Evolutionary conservation across 495 filamentous ascomycete genomes (phyloP).

Genomic region (Hapsidospora chrysogenum): DNA sequence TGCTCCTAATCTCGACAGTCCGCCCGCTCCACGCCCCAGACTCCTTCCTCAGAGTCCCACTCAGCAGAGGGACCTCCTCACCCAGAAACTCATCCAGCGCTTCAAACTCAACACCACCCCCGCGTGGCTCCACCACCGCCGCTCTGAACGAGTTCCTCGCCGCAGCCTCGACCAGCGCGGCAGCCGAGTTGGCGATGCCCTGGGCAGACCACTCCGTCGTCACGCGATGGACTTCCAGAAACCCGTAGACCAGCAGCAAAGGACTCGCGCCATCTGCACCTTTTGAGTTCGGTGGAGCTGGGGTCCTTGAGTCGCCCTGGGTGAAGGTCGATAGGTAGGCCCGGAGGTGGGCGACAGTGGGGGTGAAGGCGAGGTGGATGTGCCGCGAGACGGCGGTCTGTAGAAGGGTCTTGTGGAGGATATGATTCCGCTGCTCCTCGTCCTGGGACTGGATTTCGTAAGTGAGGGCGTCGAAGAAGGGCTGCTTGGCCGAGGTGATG

Average conservation of each 20-base stretch:
- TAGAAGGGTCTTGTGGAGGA: slow-evolving; percentile 47
- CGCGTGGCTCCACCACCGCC: slow-evolving; percentile 16
- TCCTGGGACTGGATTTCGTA: slow-evolving; percentile 11
- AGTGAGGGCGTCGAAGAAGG: slow-evolving; percentile 38
- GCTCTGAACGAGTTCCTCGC: slow-evolving; percentile 16
- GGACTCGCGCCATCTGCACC: slow-evolving; percentile 2
- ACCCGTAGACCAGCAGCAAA: slow-evolving; percentile 46
- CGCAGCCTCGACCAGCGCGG: slow-evolving; percentile 50
- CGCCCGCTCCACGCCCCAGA: slow-evolving; percentile 47
- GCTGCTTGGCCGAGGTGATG: slow-evolving; percentile 47
- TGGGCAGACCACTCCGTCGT: slow-evolving; percentile 76
- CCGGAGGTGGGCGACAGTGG: slow-evolving; percentile 58
- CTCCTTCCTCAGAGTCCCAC: slow-evolving; percentile 37
- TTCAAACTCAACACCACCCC: neutral
- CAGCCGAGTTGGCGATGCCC: slow-evolving; percentile 54
- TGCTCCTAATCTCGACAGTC: slow-evolving; percentile 44
- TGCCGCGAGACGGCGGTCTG: slow-evolving; percentile 49
- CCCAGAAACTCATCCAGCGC: slow-evolving; percentile 24
- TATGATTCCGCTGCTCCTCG: slow-evolving; percentile 2
- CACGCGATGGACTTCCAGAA: slow-evolving; percentile 47
- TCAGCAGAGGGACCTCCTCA: slow-evolving; percentile 45
- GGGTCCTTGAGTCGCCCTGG: slow-evolving; percentile 9
- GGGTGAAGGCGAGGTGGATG: slow-evolving; percentile 51
- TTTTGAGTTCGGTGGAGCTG: slow-evolving; percentile 8
- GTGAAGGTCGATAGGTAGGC: slow-evolving; percentile 50